Evolutionary conservation across 257 asterid genomes (phyloP).

Genomic region (Ajuga chamaepitys): DNA sequence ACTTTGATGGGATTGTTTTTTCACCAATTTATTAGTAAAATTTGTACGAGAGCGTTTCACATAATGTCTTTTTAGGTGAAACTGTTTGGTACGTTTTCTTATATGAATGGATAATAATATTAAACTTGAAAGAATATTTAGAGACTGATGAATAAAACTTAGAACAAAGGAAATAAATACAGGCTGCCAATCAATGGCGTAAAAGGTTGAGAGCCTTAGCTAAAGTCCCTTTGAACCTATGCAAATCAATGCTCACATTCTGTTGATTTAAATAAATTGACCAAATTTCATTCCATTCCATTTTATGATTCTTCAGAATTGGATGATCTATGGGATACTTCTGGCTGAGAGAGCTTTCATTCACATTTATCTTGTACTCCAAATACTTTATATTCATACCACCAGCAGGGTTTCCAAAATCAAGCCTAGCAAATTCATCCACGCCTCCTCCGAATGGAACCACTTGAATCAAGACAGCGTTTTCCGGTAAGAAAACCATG

Average conservation of each 20-base stretch:
- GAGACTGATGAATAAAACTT: too few species aligned
- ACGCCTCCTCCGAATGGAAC: conserved; percentile 40
- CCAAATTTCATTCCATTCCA: conserved; percentile 31
- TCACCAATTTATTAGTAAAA: too few species aligned
- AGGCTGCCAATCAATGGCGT: conserved; percentile 26
- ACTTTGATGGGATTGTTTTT: too few species aligned
- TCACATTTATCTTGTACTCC: conserved; percentile 29
- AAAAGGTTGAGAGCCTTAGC: conserved; percentile 34
- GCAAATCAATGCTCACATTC: conserved; percentile 47
- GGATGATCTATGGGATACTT: background rate
- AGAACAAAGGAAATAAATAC: too few species aligned
- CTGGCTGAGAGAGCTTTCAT: conserved; percentile 35
- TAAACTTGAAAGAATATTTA: too few species aligned
- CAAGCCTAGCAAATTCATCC: conserved; percentile 14
- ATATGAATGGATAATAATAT: too few species aligned
- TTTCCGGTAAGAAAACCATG: conserved; percentile 58
- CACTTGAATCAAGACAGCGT: conserved; percentile 46
- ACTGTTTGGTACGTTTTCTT: too few species aligned
- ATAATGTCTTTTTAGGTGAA: too few species aligned
- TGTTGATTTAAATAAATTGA: conserved; percentile 47
- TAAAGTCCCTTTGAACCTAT: conserved; percentile 32
- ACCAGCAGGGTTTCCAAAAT: conserved; percentile 23
- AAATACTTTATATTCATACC: conserved; percentile 44
- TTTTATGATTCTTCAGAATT: too few species aligned
- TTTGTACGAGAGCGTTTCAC: too few species aligned